These are phyloP conservation scores for Microdochium bolleyi DNA, from an alignment of 2,329 filamentous ascomycete genomes.

Conservation along the genomic window DNA sequence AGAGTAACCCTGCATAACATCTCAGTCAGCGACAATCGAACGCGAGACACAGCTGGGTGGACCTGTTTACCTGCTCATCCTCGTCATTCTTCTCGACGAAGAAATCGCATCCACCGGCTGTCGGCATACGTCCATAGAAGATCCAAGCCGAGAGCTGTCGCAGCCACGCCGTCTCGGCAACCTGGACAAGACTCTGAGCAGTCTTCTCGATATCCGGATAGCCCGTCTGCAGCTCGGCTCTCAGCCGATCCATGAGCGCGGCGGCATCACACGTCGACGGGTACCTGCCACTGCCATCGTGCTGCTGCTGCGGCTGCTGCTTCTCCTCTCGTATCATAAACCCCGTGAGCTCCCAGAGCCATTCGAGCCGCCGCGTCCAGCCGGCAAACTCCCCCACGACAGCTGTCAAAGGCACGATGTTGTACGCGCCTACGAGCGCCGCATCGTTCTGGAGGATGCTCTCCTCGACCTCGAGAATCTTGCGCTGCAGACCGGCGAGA, in stretches of 20 bases:
- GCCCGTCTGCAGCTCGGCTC: constrained; percentile 74
- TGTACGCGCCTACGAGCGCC: constrained; percentile 78
- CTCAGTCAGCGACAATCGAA: constrained; percentile 1
- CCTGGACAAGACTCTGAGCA: constrained; percentile 61
- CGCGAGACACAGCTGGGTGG: no score
- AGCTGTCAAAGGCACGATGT: constrained; percentile 84
- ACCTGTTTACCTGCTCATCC: constrained; percentile 28
- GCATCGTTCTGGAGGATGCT: constrained; percentile 70
- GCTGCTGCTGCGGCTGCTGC: constrained; percentile 16
- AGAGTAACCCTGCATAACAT: constrained; percentile 42
- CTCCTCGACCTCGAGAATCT: constrained; percentile 77
- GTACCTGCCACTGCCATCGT: constrained; percentile 5
- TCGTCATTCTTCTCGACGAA: constrained; percentile 56
- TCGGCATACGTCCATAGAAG: constrained; percentile 76
- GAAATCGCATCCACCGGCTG: constrained; percentile 75
- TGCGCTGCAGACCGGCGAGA: constrained; percentile 71
- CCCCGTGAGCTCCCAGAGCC: constrained; percentile 68
- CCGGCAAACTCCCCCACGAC: constrained; percentile 79
- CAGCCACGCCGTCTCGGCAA: constrained; percentile 86
- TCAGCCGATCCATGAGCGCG: constrained; percentile 67
- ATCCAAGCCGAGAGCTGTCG: constrained; percentile 88
- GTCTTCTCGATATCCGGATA: constrained; percentile 79
- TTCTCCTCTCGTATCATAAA: constrained; percentile 50
- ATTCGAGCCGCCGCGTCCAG: constrained; percentile 79
- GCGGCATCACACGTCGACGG: constrained; percentile 27